phyloP scores from a whole-genome alignment of 495 filamentous ascomycete genomes.

The Xylaria intraflava region DNA sequence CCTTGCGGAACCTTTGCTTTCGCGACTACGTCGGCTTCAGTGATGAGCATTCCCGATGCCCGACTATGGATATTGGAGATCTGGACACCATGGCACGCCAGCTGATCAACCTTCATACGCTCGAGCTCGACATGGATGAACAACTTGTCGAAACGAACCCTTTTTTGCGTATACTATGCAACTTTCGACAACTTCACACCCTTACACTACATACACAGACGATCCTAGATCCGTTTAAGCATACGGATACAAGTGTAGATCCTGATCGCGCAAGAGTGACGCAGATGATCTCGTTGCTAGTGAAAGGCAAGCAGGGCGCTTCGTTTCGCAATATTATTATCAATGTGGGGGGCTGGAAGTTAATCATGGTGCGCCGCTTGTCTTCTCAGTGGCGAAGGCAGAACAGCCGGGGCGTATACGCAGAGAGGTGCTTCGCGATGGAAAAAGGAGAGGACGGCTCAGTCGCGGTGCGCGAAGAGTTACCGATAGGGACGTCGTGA shows the following conservation, averaged over 20 bases:
- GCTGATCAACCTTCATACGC: constrained; percentile 9
- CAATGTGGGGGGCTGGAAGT: constrained; percentile 27
- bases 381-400: constrained; percentile 16
- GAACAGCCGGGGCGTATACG: constrained; percentile 18
- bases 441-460: constrained; percentile 4
- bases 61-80: constrained; percentile 16
- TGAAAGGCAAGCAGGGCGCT: constrained; percentile 4
- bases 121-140: constrained; percentile 26
- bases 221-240: constrained; percentile 1
- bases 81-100: constrained; percentile 11
- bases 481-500: constrained; percentile 6
- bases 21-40: constrained; percentile 23
- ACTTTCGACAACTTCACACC: constrained; percentile 14
- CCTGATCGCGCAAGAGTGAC: constrained; percentile 5
- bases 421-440: constrained; percentile 26
- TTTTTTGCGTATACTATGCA: constrained; percentile 15
- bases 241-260: background rate
- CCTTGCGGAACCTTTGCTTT: constrained; percentile 18
- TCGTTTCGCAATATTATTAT: constrained; percentile 20
- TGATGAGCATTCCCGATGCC: constrained; percentile 19
- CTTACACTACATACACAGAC: constrained; percentile 27
- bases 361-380: constrained; percentile 22
- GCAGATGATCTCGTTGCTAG: constrained; percentile 7
- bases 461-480: constrained; percentile 10
- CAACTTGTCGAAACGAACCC: background rate